Conservation (phyloP, 1,284 basidiomycete genomes). For the Vanrija humicola region DNA sequence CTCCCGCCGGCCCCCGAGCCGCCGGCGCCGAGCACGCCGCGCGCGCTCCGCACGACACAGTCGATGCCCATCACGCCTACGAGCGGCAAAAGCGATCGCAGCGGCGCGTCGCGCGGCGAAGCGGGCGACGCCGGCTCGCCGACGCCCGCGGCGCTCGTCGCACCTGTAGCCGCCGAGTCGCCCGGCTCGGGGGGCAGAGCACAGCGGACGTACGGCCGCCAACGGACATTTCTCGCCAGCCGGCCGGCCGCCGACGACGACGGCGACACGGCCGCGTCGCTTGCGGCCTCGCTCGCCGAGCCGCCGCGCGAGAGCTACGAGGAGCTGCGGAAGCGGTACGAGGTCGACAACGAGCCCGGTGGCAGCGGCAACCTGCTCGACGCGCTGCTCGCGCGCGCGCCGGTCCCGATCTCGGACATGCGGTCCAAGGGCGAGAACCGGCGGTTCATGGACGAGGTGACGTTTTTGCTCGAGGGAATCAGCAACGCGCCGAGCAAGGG, state of each 20-base stretch:
- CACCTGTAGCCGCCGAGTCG: constrained; percentile 1
- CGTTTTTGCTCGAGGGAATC: constrained; percentile 37
- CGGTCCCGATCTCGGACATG: constrained; percentile 42
- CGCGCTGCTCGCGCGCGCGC: constrained; percentile 31
- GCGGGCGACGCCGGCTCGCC: constrained; percentile 15
- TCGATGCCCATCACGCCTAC: constrained; percentile 13
- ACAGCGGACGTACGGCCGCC: constrained; percentile 34
- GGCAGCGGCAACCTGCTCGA: constrained; percentile 23
- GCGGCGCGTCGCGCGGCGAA: constrained; percentile 1
- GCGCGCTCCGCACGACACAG: constrained; percentile 2
- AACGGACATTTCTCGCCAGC: constrained; percentile 19
- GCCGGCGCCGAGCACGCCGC: constrained; percentile 6
- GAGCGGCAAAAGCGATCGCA: constrained; percentile 3
- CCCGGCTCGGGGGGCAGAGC: constrained; percentile 21
- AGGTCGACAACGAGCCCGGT: constrained; percentile 32
- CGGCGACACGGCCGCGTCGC: constrained; percentile 5
- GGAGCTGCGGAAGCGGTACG: constrained; percentile 39
- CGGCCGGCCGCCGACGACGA: constrained; percentile 5
- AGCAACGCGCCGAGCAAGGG: constrained; percentile 16
- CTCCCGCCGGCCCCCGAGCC: not conserved
- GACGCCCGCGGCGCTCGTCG: constrained; percentile 2
- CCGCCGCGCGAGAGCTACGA: constrained; percentile 34
- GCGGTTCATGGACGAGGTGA: constrained; percentile 44
- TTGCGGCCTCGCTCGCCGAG: not conserved
- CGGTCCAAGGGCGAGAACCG: constrained; percentile 45